Base-by-base conservation (phyloP, 73 alveolate species). In the Paramecium caudatum region DNA sequence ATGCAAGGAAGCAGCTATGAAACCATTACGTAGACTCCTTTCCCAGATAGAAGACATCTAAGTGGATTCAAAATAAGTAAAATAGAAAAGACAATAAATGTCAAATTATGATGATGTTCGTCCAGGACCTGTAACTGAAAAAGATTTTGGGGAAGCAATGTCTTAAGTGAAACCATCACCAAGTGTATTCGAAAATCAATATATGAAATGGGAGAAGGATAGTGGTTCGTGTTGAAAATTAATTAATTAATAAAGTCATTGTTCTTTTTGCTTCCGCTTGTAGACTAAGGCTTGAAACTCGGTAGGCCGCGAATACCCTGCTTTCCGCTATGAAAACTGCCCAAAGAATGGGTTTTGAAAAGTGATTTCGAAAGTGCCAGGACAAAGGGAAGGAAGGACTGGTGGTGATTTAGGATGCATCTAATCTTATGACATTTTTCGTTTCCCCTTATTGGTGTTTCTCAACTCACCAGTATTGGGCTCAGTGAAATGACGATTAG, bases 1-100 rank as follows among this genome's bases (percentile, higher is more conserved):
- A 34, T 98, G 99, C 85, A 98, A 98, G 92, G 99, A 98, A 90
- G 99, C 99, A 34, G 97, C 99, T 5, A 98, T 98, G 99, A 96
- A 94, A 65, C 99, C 98, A 2, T 34, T 96, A 19, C 82, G 98
- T 47, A 90, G 98, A 32, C 90, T 96, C n/a, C 83, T 95, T 93
- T 23, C 32, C 82, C 83, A 90, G 30, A 94, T 95, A 0, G 97
- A 91, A 47, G 90, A 37, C 8, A 39, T 68, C 15, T 87, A 92
- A 23, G 46, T 69, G 36, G 86, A 48, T 48, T 47, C 39, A 36
- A 82, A 62, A 69, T 61, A 39, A 15, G 82, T 3, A n/a, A 49
- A 90, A 50, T 25, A 78, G 55, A 81, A 50, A 39, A 74, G 47
- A 30, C 33, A 21, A 34, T 36, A 27, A 4, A 46, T 25, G 81